Conservation (phyloP, 805 yeast genomes). For the Candida vaughaniae region DNA sequence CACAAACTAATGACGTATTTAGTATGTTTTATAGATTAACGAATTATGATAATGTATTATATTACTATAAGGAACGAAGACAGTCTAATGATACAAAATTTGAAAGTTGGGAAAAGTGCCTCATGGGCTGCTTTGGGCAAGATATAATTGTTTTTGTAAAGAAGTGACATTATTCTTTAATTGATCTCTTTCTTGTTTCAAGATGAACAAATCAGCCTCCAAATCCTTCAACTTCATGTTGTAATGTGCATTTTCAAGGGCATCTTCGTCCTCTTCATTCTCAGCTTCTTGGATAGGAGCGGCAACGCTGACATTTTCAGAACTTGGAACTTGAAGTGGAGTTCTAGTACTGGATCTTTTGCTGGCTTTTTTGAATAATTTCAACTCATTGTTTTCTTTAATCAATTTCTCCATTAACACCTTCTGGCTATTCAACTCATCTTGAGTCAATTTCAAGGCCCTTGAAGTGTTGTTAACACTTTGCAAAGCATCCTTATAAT, state of each 20-base stretch:
- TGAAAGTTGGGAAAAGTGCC: background rate
- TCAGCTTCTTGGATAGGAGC: conserved; percentile 20
- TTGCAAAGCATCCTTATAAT: conserved; percentile 69
- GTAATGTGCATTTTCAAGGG: conserved; percentile 51
- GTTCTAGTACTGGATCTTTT: conserved; percentile 32
- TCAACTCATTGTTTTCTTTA: conserved; percentile 69
- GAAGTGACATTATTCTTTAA: conserved; percentile 59
- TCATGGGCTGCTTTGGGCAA: conserved; percentile 16
- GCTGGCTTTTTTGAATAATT: conserved; percentile 47
- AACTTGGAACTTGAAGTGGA: conserved; percentile 21
- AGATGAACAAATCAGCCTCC: conserved; percentile 78
- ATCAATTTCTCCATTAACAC: conserved; percentile 53
- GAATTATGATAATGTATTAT: conserved; percentile 10
- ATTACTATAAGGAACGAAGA: conserved; percentile 3
- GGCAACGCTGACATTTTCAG: conserved; percentile 18
- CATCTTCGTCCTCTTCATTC: conserved; percentile 25
- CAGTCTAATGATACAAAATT: conserved; percentile 6
- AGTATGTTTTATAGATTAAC: conserved; percentile 9
- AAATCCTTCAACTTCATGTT: conserved; percentile 76
- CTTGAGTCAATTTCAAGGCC: conserved; percentile 72
- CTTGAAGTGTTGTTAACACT: conserved; percentile 72
- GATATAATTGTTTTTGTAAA: conserved; percentile 56
- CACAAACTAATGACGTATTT: background rate
- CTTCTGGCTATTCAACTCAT: conserved; percentile 63
- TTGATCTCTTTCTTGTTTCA: conserved; percentile 81